Base-by-base conservation (phyloP, 345 rosid genomes). In the Salix udensis region DNA sequence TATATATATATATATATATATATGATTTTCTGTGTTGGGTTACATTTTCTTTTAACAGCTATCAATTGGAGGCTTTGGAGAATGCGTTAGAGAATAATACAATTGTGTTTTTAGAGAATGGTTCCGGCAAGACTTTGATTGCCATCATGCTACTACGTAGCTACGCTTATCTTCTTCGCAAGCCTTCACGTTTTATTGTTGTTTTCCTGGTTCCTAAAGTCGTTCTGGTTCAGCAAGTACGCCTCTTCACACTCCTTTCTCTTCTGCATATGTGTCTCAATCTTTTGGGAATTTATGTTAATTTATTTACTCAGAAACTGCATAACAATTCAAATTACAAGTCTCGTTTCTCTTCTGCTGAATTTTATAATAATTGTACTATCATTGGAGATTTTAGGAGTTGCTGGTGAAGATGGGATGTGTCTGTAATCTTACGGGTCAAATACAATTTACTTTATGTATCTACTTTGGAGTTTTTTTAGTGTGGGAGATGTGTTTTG, bases 121-220 rank as follows among this genome's bases (percentile, higher is more conserved):
- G 99, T 37, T 85, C 97, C 5, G 98, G 99, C 80, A 96, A 96
- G 87, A 96, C 99, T 96, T 62, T n/a, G n/a, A n/a, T n/a, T n/a
- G 97, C 97, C 16, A 85, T 92, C 80, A 96, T 96, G 99, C 94
- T 96, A n/a, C n/a, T n/a, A n/a, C n/a, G n/a, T n/a, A n/a, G 30
- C 30, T 28, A 28, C 7, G 92, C 96, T 2, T 72, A 88, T 80
- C 84, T 86, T 50, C 84, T 96, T 19, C 91, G 91, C 80, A 93
- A 91, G 88, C 99, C 99, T 73, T 96, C 99, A 0, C 85, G 81
- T 1, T 88, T 37, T 64, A 68, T 88, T 75, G 89, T 91, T 11
- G 94, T 96, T 67, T 96, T 96, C 79, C 81, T 96, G 85, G 99
- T 96, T 82, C 99, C 99, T 37, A 73, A 92, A 85, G 99, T 93